These are phyloP conservation scores for Talaromyces piceae DNA, from an alignment of 2,329 filamentous ascomycete species.

Conservation along the genomic window DNA sequence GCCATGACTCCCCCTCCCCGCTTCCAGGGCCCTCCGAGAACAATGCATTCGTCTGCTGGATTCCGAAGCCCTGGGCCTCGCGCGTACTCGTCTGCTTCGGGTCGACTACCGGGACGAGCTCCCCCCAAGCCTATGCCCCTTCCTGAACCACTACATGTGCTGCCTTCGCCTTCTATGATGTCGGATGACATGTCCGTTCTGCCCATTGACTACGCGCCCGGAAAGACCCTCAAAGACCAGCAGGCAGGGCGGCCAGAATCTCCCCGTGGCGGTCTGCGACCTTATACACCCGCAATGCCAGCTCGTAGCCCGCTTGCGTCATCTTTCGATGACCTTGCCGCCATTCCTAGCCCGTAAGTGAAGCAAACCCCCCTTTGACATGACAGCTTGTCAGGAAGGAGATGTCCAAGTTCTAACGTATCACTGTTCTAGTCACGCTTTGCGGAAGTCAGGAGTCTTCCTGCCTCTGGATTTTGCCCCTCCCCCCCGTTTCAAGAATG, in stretches of 20 bases:
- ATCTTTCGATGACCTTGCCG: conserved; percentile 77
- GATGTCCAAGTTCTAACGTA: not conserved
- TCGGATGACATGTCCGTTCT: conserved; percentile 72
- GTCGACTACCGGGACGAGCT: conserved; percentile 35
- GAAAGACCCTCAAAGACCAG: conserved; percentile 57
- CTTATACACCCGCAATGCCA: conserved; percentile 68
- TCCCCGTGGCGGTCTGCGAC: conserved; percentile 50
- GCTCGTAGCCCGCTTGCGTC: conserved; percentile 72
- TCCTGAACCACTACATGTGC: conserved; percentile 62
- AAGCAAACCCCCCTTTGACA: not conserved
- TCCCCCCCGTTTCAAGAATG: conserved; percentile 40
- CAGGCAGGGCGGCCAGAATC: conserved; percentile 60
- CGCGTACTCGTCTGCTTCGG: conserved; percentile 58
- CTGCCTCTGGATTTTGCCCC: conserved; percentile 45
- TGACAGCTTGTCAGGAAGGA: not conserved
- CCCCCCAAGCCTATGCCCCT: conserved; percentile 61
- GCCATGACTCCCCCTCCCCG: conserved; percentile 87
- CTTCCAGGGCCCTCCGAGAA: conserved; percentile 39
- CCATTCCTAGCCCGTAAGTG: conserved; percentile 85
- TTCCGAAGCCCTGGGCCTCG: conserved; percentile 43
- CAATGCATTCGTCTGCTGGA: conserved; percentile 39
- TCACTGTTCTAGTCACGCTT: conserved; percentile 30
- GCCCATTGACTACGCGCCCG: conserved; percentile 81
- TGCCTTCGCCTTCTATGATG: conserved; percentile 81
- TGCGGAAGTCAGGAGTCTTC: conserved; percentile 44